A percentile compares a stretch with the other conserved stretches of the same genome.
These are phyloP conservation scores for Mollisiaceae sp. DNA, from an alignment of 2,329 filamentous ascomycete species.

Conservation along the genomic window DNA sequence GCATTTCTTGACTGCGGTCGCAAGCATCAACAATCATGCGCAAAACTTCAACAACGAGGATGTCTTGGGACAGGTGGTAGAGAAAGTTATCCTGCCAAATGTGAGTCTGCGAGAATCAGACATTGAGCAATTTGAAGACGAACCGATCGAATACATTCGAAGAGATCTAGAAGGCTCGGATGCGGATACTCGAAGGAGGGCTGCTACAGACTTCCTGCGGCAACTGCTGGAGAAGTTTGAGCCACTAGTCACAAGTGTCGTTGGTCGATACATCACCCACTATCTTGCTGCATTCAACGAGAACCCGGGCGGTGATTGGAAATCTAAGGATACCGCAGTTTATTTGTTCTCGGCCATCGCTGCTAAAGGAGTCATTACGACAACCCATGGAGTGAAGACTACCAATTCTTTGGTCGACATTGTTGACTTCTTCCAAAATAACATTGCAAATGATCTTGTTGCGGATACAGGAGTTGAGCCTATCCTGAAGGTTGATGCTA, in stretches of 20 bases:
- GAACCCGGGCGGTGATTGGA: slow-evolving; percentile 77
- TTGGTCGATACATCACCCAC: slow-evolving; percentile 83
- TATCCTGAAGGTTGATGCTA: slow-evolving; percentile 94
- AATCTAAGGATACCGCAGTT: slow-evolving; percentile 96
- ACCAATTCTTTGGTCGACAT: slow-evolving; percentile 89
- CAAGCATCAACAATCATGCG: slow-evolving; percentile 77
- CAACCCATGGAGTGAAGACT: slow-evolving; percentile 86
- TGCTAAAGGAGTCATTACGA: slow-evolving; percentile 86
- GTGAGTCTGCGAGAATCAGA: slow-evolving; percentile 91
- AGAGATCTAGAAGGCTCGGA: slow-evolving; percentile 95
- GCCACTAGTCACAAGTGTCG: slow-evolving; percentile 81
- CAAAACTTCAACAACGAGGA: slow-evolving; percentile 82
- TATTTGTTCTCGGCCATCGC: slow-evolving; percentile 96
- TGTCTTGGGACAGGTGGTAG: slow-evolving; percentile 83
- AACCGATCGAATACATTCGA: slow-evolving; percentile 97
- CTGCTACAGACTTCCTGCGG: slow-evolving; percentile 92
- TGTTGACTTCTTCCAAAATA: slow-evolving; percentile 91
- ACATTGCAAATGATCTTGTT: slow-evolving; percentile 88
- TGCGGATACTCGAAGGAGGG: slow-evolving; percentile 87
- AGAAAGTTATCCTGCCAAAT: slow-evolving; percentile 95
- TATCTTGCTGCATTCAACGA: slow-evolving; percentile 79
- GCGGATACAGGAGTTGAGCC: slow-evolving; percentile 72
- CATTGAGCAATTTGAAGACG: slow-evolving; percentile 95
- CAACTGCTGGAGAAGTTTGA: slow-evolving; percentile 91
- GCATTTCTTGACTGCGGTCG: slow-evolving; percentile 91